Percentiles rank a stretch among this genome's conserved stretches.
These are phyloP conservation scores for Aaosphaeria pasadenensis DNA, from an alignment of 2,329 filamentous ascomycete species.

Conservation along the genomic window DNA sequence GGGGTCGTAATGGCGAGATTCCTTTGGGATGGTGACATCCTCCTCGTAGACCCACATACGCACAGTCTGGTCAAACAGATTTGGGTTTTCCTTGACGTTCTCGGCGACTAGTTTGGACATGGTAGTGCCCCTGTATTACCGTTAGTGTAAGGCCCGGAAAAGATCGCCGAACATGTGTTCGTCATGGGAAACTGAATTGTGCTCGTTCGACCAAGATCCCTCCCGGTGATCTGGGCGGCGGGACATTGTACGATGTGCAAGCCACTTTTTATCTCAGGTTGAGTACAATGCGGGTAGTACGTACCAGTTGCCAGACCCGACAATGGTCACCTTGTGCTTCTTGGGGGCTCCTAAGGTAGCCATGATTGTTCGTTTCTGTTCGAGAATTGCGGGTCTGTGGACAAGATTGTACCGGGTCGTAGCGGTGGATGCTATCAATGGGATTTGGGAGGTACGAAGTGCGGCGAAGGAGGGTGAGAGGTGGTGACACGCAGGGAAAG, in stretches of 20 bases:
- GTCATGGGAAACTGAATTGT: not conserved
- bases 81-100: conserved; percentile 73
- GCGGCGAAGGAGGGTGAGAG: conserved; percentile 9
- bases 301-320: conserved; percentile 96
- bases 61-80: conserved; percentile 82
- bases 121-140: conserved; percentile 73
- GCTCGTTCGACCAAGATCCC: not conserved
- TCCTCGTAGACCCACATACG: conserved; percentile 99
- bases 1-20: conserved; percentile 70
- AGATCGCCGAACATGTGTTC: too few species aligned
- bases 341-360: conserved; percentile 53
- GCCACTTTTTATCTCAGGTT: not conserved
- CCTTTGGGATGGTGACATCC: conserved; percentile 69
- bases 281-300: conserved; percentile 14
- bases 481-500: conserved; percentile 9
- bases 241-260: not conserved
- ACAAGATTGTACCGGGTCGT: not conserved
- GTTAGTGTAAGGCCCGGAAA: not conserved
- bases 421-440: not conserved
- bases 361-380: conserved; percentile 36
- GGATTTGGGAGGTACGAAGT: not conserved
- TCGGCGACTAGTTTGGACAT: conserved; percentile 97
- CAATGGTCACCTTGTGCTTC: conserved; percentile 89
- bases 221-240: not conserved
- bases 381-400: not conserved